phyloP scores from a whole-genome alignment of 768 basidiomycete species.

The Russula lepida region DNA sequence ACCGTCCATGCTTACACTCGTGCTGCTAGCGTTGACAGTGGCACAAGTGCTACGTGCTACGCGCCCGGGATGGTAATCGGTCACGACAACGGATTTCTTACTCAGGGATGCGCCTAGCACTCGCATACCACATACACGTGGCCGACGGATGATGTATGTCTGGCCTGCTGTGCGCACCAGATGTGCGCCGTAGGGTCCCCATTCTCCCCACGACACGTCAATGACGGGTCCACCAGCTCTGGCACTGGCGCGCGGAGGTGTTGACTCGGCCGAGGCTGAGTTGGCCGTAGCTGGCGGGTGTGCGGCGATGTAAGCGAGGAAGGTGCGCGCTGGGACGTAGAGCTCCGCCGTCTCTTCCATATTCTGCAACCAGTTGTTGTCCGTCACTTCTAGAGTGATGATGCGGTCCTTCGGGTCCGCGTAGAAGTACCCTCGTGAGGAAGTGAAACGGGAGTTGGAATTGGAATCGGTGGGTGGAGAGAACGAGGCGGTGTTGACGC shows the following conservation, averaged over 20 bases:
- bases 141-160: slow-evolving; percentile 3
- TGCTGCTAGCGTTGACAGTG: not conserved
- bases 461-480: not conserved
- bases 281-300: not conserved
- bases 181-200: slow-evolving; percentile 9
- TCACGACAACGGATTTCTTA: not conserved
- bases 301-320: slow-evolving; percentile 6
- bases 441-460: not conserved
- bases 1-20: too few relatives aligned
- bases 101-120: slow-evolving; percentile 3
- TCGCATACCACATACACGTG: slow-evolving; percentile 9
- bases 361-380: slow-evolving; percentile 7
- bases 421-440: slow-evolving; percentile 2
- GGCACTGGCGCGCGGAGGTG: not conserved
- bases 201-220: slow-evolving; percentile 8
- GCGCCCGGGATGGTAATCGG: slow-evolving; percentile 10
- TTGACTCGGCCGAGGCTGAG: not conserved
- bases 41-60: not conserved
- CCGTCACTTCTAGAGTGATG: slow-evolving; percentile 3
- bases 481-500: slow-evolving; percentile 5
- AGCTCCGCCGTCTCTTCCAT: not conserved
- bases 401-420: slow-evolving; percentile 8
- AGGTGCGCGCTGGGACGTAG: slow-evolving; percentile 3
- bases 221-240: not conserved
- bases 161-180: not conserved